Percentiles rank a stretch among this genome's conserved stretches.
phyloP scores from a whole-genome alignment of 331 rosid genomes.

The Dryas integrifolia region DNA sequence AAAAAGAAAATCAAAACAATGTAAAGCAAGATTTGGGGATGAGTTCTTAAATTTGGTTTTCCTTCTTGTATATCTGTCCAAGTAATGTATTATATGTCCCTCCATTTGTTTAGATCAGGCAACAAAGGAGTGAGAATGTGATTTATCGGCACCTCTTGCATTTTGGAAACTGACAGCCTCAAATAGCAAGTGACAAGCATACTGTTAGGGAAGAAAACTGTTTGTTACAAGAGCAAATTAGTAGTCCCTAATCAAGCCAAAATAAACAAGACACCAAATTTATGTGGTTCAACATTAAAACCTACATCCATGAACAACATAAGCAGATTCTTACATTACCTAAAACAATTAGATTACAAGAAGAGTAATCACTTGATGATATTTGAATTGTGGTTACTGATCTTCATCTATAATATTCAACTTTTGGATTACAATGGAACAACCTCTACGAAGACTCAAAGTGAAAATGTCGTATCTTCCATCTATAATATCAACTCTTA shows the following conservation, averaged over 20 bases:
- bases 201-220: neutral
- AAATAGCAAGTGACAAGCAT: too few relatives aligned
- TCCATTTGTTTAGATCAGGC: neutral
- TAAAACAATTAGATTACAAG: constrained; percentile 3
- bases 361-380: neutral
- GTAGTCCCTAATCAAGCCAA: neutral
- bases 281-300: neutral
- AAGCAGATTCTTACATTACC: neutral
- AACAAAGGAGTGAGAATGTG: neutral
- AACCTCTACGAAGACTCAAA: neutral
- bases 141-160: neutral
- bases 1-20: neutral
- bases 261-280: neutral
- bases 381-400: neutral
- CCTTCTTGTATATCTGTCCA: neutral
- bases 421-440: neutral
- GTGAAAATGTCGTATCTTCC: neutral
- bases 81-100: neutral
- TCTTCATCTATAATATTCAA: neutral
- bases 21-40: neutral
- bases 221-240: too few relatives aligned
- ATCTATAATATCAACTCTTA: neutral
- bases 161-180: too few relatives aligned
- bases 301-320: neutral
- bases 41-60: neutral